These are phyloP conservation scores for Fusarium pseudoanthophilum DNA, from an alignment of 2,329 filamentous ascomycete genomes.

Conservation along the genomic window DNA sequence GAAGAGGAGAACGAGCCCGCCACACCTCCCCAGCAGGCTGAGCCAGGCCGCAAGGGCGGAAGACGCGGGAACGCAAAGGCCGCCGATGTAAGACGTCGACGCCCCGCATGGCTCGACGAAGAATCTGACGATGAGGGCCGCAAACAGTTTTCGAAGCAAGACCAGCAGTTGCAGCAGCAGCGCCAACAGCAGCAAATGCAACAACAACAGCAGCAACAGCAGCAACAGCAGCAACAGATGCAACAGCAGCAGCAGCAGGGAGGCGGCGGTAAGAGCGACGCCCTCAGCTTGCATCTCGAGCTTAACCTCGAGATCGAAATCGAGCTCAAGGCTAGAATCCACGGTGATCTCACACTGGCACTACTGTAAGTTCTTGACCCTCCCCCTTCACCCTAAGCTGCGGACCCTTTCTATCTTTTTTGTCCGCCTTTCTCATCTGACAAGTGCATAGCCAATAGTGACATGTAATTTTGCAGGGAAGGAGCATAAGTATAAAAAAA, in stretches of 20 bases:
- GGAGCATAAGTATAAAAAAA: constrained; percentile 12
- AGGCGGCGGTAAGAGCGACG: constrained; percentile 40
- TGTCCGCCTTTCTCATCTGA: constrained; percentile 29
- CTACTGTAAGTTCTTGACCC: constrained; percentile 61
- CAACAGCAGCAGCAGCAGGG: constrained; percentile 30
- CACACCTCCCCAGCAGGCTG: constrained; percentile 38
- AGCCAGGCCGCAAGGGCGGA: constrained; percentile 11
- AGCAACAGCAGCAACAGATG: constrained; percentile 37
- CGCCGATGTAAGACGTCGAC: constrained; percentile 21
- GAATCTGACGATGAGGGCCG: constrained; percentile 35
- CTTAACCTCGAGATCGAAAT: constrained; percentile 87
- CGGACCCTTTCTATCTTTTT: neutral
- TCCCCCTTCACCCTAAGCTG: neutral
- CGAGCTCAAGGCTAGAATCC: constrained; percentile 85
- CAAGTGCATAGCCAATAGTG: constrained; percentile 40
- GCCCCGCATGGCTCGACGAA: constrained; percentile 41
- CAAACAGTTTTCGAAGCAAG: constrained; percentile 19
- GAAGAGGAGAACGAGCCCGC: constrained; percentile 42
- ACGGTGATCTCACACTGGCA: constrained; percentile 83
- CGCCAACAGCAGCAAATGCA: constrained; percentile 30
- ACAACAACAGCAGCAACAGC: constrained; percentile 31
- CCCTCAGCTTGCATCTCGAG: constrained; percentile 76
- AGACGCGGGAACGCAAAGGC: constrained; percentile 21
- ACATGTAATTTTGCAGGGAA: constrained; percentile 40
- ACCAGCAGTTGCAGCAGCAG: constrained; percentile 16